A percentile compares a stretch with the other conserved stretches of the same genome.
Conservation (phyloP, 2,329 filamentous ascomycete species). For the Diaporthe batatas region DNA sequence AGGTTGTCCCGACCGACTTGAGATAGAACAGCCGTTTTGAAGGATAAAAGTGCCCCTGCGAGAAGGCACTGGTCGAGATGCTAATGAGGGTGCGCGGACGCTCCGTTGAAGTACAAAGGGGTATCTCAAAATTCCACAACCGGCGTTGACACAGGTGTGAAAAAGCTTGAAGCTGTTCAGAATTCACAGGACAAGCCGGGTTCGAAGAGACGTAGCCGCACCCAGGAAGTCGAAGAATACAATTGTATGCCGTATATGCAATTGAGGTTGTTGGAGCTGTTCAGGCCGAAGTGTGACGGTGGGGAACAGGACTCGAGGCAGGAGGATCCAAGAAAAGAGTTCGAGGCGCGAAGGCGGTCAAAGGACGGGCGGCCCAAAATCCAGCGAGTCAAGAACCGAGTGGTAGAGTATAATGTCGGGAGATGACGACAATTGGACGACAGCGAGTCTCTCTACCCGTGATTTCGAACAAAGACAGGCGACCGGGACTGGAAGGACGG, state of each 20-base stretch:
- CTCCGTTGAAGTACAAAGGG: conserved; percentile 40
- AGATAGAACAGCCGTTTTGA: conserved; percentile 87
- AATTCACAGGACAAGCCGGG: conserved; percentile 39
- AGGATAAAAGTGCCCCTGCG: conserved; percentile 67
- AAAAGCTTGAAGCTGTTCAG: conserved; percentile 35
- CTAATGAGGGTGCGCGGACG: conserved; percentile 46
- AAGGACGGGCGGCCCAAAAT: conserved; percentile 40
- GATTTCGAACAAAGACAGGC: conserved; percentile 41
- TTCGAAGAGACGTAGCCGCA: conserved; percentile 36
- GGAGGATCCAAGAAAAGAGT: conserved; percentile 17
- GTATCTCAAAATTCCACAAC: conserved; percentile 43
- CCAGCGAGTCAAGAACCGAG: conserved; percentile 39
- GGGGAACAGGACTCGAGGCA: conserved; percentile 35
- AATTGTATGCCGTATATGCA: conserved; percentile 41
- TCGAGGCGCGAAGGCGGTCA: conserved; percentile 38
- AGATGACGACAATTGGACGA: conserved; percentile 30
- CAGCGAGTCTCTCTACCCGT: conserved; percentile 33
- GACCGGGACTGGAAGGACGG: conserved; percentile 36
- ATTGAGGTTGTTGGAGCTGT: conserved; percentile 25
- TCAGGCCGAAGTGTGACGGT: conserved; percentile 32
- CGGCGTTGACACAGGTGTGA: conserved; percentile 24
- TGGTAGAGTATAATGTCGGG: conserved; percentile 28
- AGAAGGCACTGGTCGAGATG: conserved; percentile 61
- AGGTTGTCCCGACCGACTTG: conserved; percentile 84
- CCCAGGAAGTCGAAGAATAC: conserved; percentile 40